Base-by-base conservation (phyloP, 495 filamentous ascomycete genomes). In the Aspergillus wentii region DNA sequence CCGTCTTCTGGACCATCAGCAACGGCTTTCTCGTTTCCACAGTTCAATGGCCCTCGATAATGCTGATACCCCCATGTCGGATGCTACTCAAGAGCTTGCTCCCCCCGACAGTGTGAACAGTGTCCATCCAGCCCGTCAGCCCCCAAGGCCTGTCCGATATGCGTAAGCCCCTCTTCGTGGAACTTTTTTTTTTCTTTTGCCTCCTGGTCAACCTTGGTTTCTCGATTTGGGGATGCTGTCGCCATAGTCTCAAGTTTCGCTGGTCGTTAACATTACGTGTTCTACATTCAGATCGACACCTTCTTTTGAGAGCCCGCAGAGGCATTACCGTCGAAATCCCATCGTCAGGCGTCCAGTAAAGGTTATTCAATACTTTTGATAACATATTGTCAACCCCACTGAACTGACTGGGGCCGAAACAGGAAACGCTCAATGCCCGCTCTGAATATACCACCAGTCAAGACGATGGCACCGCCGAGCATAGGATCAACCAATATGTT, bases 391-490 rank as follows among this genome's bases (percentile, higher is more conserved):
- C 27, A 38, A 28, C 37, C 27, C 41, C 33, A 34, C 26, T 33
- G 20, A 43, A 54, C 59, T 67, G 44, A 62, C 49, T 38, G 47
- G 50, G 31, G 34, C 37, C 17, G 33, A 51, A 30, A 46, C 51
- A 89, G 79, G 91, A 96, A 78, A 97, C 92, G 3, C 76, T 95
- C 38, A 82, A 97, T 68, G 92, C 92, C 30, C 79, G 77, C 36
- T 87, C 88, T 26, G 79, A 88, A 52, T 97, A 96, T 57, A 81
- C 74, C 26, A 89, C 83, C 41, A 90, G 87, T 48, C 83, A 91
- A 45, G 78, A 85, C 47, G 89, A 95, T 48, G 88, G 87, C 3
- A 71, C 70, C 17, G 74, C 78, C 1, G 79, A 90, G 52, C 86
- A 88, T 50, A 75, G 79, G 17, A 90, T 96, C 71, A 94, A 95